Evolutionary conservation across 768 basidiomycete genomes (phyloP).

Genomic region (Pisolithus microcarpus): DNA sequence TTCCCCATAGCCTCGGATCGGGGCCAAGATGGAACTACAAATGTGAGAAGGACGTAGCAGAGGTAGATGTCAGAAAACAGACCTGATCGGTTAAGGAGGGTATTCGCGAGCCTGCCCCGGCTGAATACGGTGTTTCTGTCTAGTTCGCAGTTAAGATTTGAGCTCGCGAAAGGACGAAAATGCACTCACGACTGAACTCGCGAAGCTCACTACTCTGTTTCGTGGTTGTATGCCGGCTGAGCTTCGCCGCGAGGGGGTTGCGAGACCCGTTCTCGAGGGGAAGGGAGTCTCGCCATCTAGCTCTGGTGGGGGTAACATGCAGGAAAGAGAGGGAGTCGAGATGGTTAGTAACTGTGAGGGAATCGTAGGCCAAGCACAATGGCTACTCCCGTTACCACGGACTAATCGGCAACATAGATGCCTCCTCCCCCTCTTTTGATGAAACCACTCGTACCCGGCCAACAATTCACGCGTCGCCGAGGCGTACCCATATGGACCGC

Average conservation of each 20-base stretch:
- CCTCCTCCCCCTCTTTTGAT: neutral
- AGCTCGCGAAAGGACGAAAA: neutral
- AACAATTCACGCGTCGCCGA: too few species aligned
- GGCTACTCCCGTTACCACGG: too few species aligned
- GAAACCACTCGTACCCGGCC: neutral
- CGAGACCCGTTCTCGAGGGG: slow-evolving; percentile 1
- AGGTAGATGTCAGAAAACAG: neutral
- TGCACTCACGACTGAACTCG: slow-evolving; percentile 18
- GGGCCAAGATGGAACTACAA: slow-evolving; percentile 55
- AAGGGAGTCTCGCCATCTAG: neutral
- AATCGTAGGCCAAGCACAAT: neutral
- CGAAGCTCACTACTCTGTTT: slow-evolving; percentile 21
- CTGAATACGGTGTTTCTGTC: slow-evolving; percentile 35
- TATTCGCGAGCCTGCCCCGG: slow-evolving; percentile 30
- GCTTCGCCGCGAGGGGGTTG: slow-evolving; percentile 4
- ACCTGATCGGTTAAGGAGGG: slow-evolving; percentile 41
- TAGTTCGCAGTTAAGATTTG: slow-evolving; percentile 1
- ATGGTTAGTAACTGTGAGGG: neutral
- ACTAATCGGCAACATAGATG: neutral
- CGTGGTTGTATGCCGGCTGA: slow-evolving; percentile 9
- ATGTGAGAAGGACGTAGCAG: neutral
- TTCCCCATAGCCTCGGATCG: slow-evolving; percentile 64
- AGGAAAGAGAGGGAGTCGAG: neutral
- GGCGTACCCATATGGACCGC: too few species aligned
- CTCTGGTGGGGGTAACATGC: slow-evolving; percentile 13